Base-by-base conservation (phyloP, 495 filamentous ascomycete genomes). In the Neurospora sp. region DNA sequence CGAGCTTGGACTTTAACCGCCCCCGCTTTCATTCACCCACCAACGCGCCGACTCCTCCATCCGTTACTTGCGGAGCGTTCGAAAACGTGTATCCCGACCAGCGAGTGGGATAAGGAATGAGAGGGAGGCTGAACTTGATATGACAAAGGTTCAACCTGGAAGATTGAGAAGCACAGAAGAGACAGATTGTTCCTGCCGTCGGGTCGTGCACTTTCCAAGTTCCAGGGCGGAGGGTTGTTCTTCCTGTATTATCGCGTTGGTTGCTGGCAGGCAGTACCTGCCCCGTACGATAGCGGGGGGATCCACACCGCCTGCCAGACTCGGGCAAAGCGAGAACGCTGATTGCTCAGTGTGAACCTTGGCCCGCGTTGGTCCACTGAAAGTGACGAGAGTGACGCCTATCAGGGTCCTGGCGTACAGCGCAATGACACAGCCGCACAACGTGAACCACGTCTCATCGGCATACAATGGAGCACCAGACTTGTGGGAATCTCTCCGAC, bases 401-500 rank as follows among this genome's bases (percentile, higher is more conserved):
- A 62, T 66, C 54, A 66, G 54, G 28, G 54, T 1, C 28, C 24
- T 19, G 28, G 54, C 54, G 28, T 66, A 66, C 54, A 66, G 54
- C 54, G 28, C 54, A 66, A 66, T 66, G 54, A 36, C 54, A 66
- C 54, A 6, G 1, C 54, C 24, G 54, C 54, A 66, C 28, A 66
- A 66, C 54, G 54, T 62, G 54, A 31, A 59, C 54, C 54, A 62
- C 54, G 54, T 62, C 54, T 59, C 48, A 48, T 48, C 45, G 0
- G 45, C 45, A 15, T 34, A 62, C 54, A 34, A 62, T 62, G 24
- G 15, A 54, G 45, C n/a, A 19, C 72, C 77, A 76, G 73, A 81
- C 48, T 45, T 19, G 45, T 13, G 24, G 10, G 10, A 66, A 66
- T 66, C 54, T 69, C 73, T 74, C 69, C 79, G 80, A 43, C 82